Evolutionary conservation across 805 yeast genomes (phyloP).

Genomic region (Saccharomycopsis fermentans): DNA sequence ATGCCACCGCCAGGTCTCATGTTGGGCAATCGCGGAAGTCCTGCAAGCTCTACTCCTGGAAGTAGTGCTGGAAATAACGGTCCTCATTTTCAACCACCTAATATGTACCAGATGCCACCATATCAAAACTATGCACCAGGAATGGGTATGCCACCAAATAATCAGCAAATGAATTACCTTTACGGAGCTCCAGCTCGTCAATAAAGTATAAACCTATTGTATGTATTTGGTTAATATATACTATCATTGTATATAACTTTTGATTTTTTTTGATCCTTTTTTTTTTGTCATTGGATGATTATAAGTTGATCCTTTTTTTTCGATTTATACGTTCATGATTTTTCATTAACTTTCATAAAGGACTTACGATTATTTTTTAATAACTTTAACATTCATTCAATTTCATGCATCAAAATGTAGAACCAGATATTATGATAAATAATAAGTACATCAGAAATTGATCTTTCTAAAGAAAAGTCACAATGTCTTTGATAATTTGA

Average conservation of each 20-base stretch:
- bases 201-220: background rate
- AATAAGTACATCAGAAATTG: background rate
- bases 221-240: background rate
- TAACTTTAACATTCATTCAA: background rate
- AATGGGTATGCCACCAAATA: background rate
- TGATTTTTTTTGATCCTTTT: background rate
- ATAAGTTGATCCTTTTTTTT: background rate
- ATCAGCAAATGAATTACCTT: background rate
- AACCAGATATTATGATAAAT: background rate
- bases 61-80: background rate
- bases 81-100: conserved; percentile 1
- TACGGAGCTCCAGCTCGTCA: background rate
- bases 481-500: conserved; percentile 38
- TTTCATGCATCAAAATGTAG: background rate
- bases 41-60: background rate
- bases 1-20: conserved; percentile 1
- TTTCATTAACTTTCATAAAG: background rate
- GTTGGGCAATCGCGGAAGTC: background rate
- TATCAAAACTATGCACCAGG: background rate
- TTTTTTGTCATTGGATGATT: too few relatives aligned
- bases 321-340: background rate
- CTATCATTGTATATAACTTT: background rate
- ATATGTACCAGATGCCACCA: conserved; percentile 1
- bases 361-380: conserved; percentile 12
- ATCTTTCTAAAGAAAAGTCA: background rate